Percentiles rank a stretch among this genome's conserved stretches.
These are phyloP conservation scores for Penicillium mononematosum DNA, from an alignment of 495 filamentous ascomycete species.

Conservation along the genomic window DNA sequence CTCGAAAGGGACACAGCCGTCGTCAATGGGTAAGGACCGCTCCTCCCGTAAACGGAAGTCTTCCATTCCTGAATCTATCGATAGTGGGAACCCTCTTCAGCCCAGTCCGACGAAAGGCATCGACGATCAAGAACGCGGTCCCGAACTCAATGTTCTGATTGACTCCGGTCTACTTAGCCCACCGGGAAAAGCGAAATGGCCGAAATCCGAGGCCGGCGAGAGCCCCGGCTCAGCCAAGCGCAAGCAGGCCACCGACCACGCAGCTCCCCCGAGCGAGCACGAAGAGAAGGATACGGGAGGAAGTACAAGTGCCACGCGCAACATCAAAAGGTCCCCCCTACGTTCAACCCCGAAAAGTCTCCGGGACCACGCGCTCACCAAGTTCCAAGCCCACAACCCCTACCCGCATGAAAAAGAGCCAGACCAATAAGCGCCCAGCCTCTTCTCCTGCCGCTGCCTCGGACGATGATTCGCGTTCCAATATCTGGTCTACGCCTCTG, in stretches of 20 bases:
- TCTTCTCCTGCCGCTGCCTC: conserved; percentile 20
- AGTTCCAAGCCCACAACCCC: conserved; percentile 24
- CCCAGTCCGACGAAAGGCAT: conserved; percentile 19
- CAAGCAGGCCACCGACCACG: conserved; percentile 18
- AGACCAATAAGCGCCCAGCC: conserved; percentile 25
- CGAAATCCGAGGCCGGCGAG: conserved; percentile 37
- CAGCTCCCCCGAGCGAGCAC: not conserved
- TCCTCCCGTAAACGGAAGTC: conserved; percentile 46
- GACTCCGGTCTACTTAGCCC: conserved; percentile 22
- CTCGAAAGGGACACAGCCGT: conserved; percentile 20
- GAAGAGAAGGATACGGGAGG: conserved; percentile 16
- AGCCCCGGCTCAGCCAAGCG: conserved; percentile 44
- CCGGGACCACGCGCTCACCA: conserved; percentile 20
- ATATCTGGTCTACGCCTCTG: conserved; percentile 28
- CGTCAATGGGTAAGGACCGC: conserved; percentile 36
- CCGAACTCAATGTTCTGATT: conserved; percentile 14
- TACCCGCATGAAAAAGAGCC: conserved; percentile 30
- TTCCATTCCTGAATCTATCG: conserved; percentile 36
- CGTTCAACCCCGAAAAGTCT: conserved; percentile 19
- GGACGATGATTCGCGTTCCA: not conserved
- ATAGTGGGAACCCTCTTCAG: conserved; percentile 23
- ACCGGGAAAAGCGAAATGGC: conserved; percentile 34
- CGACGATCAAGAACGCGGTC: conserved; percentile 17
- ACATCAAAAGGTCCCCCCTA: conserved; percentile 20
- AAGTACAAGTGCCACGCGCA: not conserved